These are phyloP conservation scores for Xylariaceae sp. DNA, from an alignment of 2,329 filamentous ascomycete species.

Conservation along the genomic window DNA sequence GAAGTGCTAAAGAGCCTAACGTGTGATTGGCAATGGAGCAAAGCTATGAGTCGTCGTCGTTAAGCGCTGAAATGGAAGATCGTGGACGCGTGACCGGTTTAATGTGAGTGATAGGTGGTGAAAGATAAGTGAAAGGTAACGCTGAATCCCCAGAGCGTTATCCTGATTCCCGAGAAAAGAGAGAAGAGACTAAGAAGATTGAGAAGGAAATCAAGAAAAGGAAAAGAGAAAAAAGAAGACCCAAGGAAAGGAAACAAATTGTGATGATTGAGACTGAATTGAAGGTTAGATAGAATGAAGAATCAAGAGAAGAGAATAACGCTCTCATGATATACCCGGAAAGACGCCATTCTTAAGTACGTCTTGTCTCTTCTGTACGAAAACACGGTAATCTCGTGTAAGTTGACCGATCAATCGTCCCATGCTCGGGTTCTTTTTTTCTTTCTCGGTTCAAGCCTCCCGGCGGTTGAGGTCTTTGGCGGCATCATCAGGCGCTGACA, in stretches of 20 bases:
- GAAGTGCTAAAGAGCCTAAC: neutral
- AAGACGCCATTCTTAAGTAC: no score
- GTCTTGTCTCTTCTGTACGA: no score
- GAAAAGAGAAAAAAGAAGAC: conserved; percentile 19
- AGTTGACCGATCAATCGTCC: no score
- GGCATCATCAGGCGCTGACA: conserved; percentile 29
- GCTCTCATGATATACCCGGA: neutral
- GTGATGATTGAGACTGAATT: neutral
- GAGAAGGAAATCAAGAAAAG: conserved; percentile 28
- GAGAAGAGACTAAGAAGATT: conserved; percentile 23
- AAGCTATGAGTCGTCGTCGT: conserved; percentile 13
- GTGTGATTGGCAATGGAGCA: neutral
- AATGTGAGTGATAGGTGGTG: conserved; percentile 3
- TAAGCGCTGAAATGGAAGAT: conserved; percentile 2
- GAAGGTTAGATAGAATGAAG: neutral
- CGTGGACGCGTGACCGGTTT: conserved; percentile 15
- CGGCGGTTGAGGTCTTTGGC: conserved; percentile 25
- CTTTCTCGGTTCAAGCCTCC: conserved; percentile 6
- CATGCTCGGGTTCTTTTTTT: neutral
- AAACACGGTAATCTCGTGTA: no score
- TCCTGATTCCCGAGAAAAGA: conserved; percentile 12
- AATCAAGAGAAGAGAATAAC: neutral
- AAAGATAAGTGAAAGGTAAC: conserved; percentile 7
- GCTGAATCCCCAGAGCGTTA: conserved; percentile 21
- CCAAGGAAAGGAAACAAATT: neutral